Evolutionary conservation across 73 alveolate species (phyloP).

Genomic region (Uronychia setigera): DNA sequence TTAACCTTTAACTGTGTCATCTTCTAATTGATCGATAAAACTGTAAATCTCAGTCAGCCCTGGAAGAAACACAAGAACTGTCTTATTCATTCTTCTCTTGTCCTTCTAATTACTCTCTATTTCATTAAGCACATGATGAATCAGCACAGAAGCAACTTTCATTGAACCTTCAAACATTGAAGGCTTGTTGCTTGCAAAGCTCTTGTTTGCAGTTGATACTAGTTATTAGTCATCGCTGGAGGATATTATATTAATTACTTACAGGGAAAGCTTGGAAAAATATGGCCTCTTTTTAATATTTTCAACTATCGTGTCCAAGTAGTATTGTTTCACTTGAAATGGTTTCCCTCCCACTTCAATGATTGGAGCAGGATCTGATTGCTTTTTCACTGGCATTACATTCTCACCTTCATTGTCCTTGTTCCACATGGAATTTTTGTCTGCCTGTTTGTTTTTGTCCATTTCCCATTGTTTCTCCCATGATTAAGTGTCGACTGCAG

Average conservation of each 20-base stretch:
- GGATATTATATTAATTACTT: slow-evolving; percentile 10
- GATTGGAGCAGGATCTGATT: slow-evolving; percentile 47
- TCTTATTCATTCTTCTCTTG: slow-evolving; percentile 51
- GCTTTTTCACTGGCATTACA: slow-evolving; percentile 25
- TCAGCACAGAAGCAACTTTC: slow-evolving; percentile 45
- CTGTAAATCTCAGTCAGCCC: slow-evolving; percentile 85
- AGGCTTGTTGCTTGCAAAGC: slow-evolving; percentile 24
- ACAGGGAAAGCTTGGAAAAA: no score
- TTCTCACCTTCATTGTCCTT: slow-evolving; percentile 36
- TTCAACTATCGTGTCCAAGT: slow-evolving; percentile 46
- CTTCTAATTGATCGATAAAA: slow-evolving; percentile 64
- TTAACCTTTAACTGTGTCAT: slow-evolving; percentile 29
- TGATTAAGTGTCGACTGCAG: slow-evolving; percentile 30
- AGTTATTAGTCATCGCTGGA: slow-evolving; percentile 19
- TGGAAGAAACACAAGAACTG: slow-evolving; percentile 89
- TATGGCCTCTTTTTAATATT: slow-evolving; percentile 7
- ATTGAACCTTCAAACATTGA: slow-evolving; percentile 32
- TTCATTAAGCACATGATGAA: slow-evolving; percentile 51
- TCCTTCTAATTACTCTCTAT: slow-evolving; percentile 46
- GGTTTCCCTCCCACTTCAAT: slow-evolving; percentile 45
- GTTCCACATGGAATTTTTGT: neutral
- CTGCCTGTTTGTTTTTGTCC: neutral
- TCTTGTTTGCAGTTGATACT: neutral
- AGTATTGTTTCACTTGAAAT: slow-evolving; percentile 34
- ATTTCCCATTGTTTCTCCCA: slow-evolving; percentile 29